A percentile compares a stretch with the other conserved stretches of the same genome.
These are phyloP conservation scores for Fusarium abutilonis DNA, from an alignment of 2,329 filamentous ascomycete species.

Conservation along the genomic window DNA sequence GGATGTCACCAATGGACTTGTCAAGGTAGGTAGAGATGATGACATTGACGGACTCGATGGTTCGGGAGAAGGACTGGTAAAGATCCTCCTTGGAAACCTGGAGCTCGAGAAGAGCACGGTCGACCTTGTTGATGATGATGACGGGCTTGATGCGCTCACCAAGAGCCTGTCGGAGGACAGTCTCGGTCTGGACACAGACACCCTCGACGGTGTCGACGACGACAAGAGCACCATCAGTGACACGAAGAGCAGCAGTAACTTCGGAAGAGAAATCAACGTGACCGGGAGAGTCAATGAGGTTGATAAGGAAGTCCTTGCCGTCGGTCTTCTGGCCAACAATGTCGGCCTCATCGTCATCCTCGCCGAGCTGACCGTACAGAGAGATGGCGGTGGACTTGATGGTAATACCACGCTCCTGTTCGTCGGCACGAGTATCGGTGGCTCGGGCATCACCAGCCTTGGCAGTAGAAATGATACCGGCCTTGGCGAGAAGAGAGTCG, in stretches of 20 bases:
- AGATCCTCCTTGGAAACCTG: conserved; percentile 99
- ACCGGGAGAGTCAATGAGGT: conserved; percentile 99
- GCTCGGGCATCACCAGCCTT: conserved; percentile 97
- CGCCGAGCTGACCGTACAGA: conserved; percentile 85
- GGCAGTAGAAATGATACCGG: conserved; percentile 98
- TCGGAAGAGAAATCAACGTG: conserved; percentile 99
- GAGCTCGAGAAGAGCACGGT: conserved; percentile 98
- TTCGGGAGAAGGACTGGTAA: conserved; percentile 99
- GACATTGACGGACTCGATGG: conserved; percentile 99
- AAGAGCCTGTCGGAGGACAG: conserved; percentile 97
- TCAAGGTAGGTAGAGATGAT: conserved; percentile 99
- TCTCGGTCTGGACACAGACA: conserved; percentile 99
- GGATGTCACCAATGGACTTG: conserved; percentile 95
- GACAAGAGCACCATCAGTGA: conserved; percentile 99
- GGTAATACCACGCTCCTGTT: conserved; percentile 99
- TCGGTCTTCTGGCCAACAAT: conserved; percentile 87
- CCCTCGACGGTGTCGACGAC: conserved; percentile 99
- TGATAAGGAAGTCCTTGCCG: conserved; percentile 98
- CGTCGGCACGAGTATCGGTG: conserved; percentile 95
- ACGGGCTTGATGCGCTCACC: conserved; percentile 99
- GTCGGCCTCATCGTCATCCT: conserved; percentile 91
- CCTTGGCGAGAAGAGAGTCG: conserved; percentile 98
- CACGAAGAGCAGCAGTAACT: conserved; percentile 98
- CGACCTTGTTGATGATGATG: conserved; percentile 99
- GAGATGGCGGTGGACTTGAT: conserved; percentile 99